A percentile compares a stretch with the other conserved stretches of the same genome.
Evolutionary conservation across 2,329 filamentous ascomycete species (phyloP).

Genomic region (Clonostachys rosea): DNA sequence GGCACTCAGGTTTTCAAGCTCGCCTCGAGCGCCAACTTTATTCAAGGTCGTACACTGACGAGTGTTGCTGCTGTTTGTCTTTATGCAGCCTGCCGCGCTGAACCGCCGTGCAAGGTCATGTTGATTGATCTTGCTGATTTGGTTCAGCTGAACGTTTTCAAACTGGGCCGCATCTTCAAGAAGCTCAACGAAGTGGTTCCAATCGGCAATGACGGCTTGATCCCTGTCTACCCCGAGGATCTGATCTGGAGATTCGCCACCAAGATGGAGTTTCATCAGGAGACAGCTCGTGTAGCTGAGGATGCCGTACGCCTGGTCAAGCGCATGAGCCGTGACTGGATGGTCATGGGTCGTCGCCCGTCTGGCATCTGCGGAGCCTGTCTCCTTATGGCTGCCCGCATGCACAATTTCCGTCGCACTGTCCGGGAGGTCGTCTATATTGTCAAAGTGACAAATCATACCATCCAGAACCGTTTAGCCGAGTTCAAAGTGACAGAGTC

Average conservation of each 20-base stretch:
- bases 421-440: constrained; percentile 96
- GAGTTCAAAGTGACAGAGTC: constrained; percentile 89
- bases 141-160: constrained; percentile 80
- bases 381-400: constrained; percentile 88
- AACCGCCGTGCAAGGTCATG: constrained; percentile 79
- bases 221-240: constrained; percentile 79
- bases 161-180: constrained; percentile 86
- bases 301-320: constrained; percentile 84
- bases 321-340: constrained; percentile 96
- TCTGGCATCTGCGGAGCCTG: constrained; percentile 93
- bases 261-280: constrained; percentile 83
- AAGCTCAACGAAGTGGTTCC: constrained; percentile 69
- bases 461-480: constrained; percentile 83
- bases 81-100: constrained; percentile 80
- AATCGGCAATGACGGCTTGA: constrained; percentile 59
- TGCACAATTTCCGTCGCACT: constrained; percentile 96
- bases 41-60: constrained; percentile 79
- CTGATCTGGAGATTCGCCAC: constrained; percentile 87
- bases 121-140: constrained; percentile 93
- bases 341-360: constrained; percentile 88
- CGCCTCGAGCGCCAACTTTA: constrained; percentile 69
- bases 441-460: constrained; percentile 92
- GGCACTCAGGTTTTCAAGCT: constrained; percentile 74
- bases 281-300: constrained; percentile 78
- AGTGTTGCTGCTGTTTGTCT: constrained; percentile 88